Base-by-base conservation (phyloP, 345 rosid species). In the Eucalyptus coolabah region DNA sequence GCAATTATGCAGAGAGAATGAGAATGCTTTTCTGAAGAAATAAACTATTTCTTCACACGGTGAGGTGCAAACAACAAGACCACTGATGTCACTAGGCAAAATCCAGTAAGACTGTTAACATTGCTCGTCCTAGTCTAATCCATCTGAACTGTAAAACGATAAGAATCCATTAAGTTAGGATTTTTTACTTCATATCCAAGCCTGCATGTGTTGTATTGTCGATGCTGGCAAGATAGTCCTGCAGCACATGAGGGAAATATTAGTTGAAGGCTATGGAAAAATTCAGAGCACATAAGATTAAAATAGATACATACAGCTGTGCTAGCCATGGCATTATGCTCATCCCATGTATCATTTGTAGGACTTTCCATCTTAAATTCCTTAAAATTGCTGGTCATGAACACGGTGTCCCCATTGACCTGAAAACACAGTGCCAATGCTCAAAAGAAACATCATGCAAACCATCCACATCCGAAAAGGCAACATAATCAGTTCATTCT, bases 401-500 rank as follows among this genome's bases (percentile, higher is more conserved):
- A 98, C 91, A 95, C 89, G 49, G 99, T 95, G 92, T 98, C 98
- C 12, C 99, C 99, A 88, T 98, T 98, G 91, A 98, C 99, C 99
- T 96, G 95, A 89, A 87, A 87, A 28, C 12, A 6, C 42, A 87
- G 88, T 44, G 47, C 40, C 47, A 54, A 67, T 60, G n/a, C 42
- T 59, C 56, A 53, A 49, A 86, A 21, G 59, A n/a, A 86, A 53
- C 45, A 21, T 77, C 47, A 24, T 77, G 85, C 47, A 87, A 60
- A 21, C 50, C 85, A 87, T 53, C 50, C 42, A 87, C 19, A 37
- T 87, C 26, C 30, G 0, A 77, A 42, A 51, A 87, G 56, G 42
- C 69, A 87, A 13, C 42, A 34, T 28, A n/a, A 17, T 32, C 45
- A 86, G 49, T 34, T 32, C 40, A 51, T 47, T 34, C 65, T 37